These are phyloP conservation scores for Thraustotheca clavata DNA, from an alignment of 352 stramenopile species.

Conservation along the genomic window DNA sequence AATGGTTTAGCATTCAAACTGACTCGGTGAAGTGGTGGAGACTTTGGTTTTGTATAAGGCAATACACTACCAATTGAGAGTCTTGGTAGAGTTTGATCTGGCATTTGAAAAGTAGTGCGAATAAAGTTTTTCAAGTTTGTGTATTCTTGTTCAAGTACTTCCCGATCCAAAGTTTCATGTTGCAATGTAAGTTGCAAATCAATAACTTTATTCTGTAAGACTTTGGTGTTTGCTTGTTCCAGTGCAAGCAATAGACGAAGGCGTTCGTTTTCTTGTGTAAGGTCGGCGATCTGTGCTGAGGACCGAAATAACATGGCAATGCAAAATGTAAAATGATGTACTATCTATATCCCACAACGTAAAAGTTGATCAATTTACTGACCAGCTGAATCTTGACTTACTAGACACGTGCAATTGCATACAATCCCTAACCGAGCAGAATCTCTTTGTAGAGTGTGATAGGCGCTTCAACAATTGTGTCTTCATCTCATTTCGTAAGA, in stretches of 20 bases:
- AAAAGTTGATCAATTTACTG: too few species aligned
- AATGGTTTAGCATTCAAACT: not conserved
- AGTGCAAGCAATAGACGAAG: slow-evolving; percentile 1
- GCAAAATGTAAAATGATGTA: not conserved
- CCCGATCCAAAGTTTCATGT: not conserved
- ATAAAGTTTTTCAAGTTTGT: not conserved
- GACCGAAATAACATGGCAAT: slow-evolving; percentile 5
- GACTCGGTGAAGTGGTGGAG: not conserved
- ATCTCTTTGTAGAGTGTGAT: too few species aligned
- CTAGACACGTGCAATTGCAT: too few species aligned
- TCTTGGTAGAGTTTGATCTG: not conserved
- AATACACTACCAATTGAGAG: not conserved
- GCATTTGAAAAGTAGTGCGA: not conserved
- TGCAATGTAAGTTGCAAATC: not conserved
- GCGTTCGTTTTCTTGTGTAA: slow-evolving; percentile 20
- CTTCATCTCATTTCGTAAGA: too few species aligned
- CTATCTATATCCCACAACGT: too few species aligned
- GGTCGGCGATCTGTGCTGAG: not conserved
- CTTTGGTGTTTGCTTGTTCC: not conserved
- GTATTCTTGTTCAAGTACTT: not conserved
- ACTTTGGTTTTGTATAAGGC: not conserved
- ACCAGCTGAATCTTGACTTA: too few species aligned
- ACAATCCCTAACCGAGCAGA: too few species aligned
- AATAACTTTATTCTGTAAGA: not conserved
- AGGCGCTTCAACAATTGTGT: too few species aligned